Base-by-base conservation (phyloP, 768 basidiomycete genomes). In the Serpula lacrymans region DNA sequence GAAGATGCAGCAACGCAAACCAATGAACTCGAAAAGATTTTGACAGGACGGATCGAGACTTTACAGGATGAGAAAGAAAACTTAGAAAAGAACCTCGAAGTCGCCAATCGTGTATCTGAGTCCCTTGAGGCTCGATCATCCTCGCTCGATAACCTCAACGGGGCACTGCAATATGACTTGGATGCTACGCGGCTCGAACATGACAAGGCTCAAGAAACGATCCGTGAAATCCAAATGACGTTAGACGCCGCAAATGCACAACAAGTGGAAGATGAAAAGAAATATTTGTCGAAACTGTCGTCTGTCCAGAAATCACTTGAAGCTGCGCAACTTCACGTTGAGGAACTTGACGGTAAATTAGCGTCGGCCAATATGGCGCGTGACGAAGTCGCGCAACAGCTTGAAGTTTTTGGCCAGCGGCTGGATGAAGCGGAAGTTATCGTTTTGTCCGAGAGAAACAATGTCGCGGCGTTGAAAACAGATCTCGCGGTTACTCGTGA, bases 101-200 rank as follows among this genome's bases (percentile, higher is more conserved):
- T n/a, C 27, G n/a, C n/a, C n/a, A n/a, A n/a, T n/a, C n/a, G n/a
- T n/a, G n/a, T n/a, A n/a, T n/a, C n/a, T n/a, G n/a, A n/a, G n/a
- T n/a, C n/a, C n/a, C n/a, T n/a, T n/a, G n/a, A n/a, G n/a, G n/a
- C n/a, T n/a, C n/a, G n/a, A n/a, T n/a, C n/a, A n/a, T n/a, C n/a
- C n/a, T n/a, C n/a, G n/a, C n/a, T n/a, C n/a, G n/a, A n/a, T n/a
- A n/a, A n/a, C n/a, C n/a, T n/a, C n/a, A n/a, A n/a, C n/a, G n/a
- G n/a, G n/a, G n/a, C n/a, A n/a, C 41, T 41, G 47, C 46, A 13
- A 46, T 42, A 30, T 31, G 29, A 37, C 24, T 44, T 21, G 50
- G 29, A 37, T 6, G 42, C 27, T 24, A 36, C 48, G 10, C 23
- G 30, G 18, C 25, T 32, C 16, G 13, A 47, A 27, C 28, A 51